These are phyloP conservation scores for Ambrosia trifida DNA, from an alignment of 129 eudicot species.

Conservation along the genomic window DNA sequence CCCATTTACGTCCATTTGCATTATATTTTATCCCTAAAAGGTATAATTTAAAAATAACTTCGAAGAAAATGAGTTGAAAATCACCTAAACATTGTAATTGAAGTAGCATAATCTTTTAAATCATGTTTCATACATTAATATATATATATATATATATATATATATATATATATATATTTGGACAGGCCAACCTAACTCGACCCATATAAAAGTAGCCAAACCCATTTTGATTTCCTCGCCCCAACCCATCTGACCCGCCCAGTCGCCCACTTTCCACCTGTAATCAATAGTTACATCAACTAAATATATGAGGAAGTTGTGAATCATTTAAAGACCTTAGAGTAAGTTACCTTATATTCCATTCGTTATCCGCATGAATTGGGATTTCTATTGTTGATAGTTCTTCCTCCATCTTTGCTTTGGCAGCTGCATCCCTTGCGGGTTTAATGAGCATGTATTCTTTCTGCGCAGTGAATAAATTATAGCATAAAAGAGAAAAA, in stretches of 20 bases:
- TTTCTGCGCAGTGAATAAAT: conserved; percentile 47
- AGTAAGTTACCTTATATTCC: conserved; percentile 80
- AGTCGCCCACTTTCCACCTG: conserved; percentile 1
- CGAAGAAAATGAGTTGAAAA: too few relatives aligned
- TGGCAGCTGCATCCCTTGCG: conserved; percentile 88
- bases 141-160: too few relatives aligned
- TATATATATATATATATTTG: too few relatives aligned
- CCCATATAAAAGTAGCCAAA: not conserved
- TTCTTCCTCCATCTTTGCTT: conserved; percentile 88
- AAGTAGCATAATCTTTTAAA: too few relatives aligned
- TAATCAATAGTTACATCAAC: not conserved
- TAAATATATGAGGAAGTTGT: not conserved
- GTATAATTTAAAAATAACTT: not conserved
- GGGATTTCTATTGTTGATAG: conserved; percentile 55
- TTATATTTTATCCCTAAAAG: too few relatives aligned
- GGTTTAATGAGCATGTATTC: conserved; percentile 78
- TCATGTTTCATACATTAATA: too few relatives aligned
- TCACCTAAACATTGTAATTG: too few relatives aligned
- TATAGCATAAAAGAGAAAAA: conserved; percentile 10
- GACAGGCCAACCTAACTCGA: not conserved
- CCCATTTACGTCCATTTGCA: not conserved
- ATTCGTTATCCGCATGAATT: conserved; percentile 83
- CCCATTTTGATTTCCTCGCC: not conserved
- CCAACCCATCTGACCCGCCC: not conserved
- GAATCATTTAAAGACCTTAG: not conserved